Base-by-base conservation (phyloP, 371 early-diverging fungal species). In the Coemansia linderi region DNA sequence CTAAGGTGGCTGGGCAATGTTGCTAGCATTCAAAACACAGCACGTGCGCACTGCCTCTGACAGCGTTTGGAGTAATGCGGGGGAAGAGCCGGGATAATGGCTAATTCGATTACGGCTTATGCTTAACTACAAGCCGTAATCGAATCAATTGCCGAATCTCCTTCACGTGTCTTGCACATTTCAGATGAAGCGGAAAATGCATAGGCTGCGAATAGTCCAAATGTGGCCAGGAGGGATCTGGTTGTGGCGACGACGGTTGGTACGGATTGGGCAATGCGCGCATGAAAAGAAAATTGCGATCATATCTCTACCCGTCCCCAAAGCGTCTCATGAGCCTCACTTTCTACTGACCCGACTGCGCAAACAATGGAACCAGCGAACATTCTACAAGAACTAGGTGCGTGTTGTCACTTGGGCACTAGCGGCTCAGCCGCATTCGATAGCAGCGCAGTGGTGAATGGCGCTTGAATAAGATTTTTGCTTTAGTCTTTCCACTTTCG, bases 11-110 rank as follows among this genome's bases (percentile, higher is more conserved):
- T 17, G 31, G 8, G 5, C 6, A 31, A 29, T 4, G 15, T 54
- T n/a, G 27, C 13, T 29, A 31, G 31, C 54, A 54, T 54, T 54
- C 54, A 54, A 54, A 13, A 8, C 29, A 17, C 7, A 29, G 54
- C 15, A 15, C 31, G 48, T 22, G 19, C 24, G 48, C 48, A 46
- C 24, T 22, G 48, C 17, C 54, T 15, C 17, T 15, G 24, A 6
- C 54, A 12, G 17, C 17, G 17, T 27, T 27, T 29, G 27, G 8
- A 27, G 17, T 15, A 13, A 7, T 54, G 54, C 33, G 54, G 54
- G 54, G 54, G 54, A 54, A 29, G 54, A 54, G 54, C 54, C 54
- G 54, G 31, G 17, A 17, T 50, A 54, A 54, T 54, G 54, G 54
- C 29, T 7, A 29, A 7, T 54, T 54, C 17, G 27, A n/a, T n/a